Evolutionary conservation across 768 basidiomycete genomes (phyloP), one percentile per base, ranked within the genome.

Genomic region (Pilatotrama ljubarskyi): DNA sequence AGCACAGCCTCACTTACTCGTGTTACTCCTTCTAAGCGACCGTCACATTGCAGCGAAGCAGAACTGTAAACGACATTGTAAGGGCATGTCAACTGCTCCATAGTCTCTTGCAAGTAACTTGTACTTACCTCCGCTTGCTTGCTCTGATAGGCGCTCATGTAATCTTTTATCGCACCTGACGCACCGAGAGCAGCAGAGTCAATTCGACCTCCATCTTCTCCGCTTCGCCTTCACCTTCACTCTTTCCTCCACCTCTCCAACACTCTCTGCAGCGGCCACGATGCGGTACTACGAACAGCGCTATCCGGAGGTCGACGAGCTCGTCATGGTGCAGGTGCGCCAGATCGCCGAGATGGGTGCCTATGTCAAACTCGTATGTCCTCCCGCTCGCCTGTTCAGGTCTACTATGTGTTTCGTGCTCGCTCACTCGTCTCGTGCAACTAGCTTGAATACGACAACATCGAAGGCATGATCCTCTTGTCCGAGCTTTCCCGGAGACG

Each of bases 311-410:
- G 93, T 97, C 63, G 96, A 99, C 73, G 93, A 97, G 74, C 87
- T 98, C 51, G 97, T 98, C 75, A 98, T 98, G 96, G 97, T 99
- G 13, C 95, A 98, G 72, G 97, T 99, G 64, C 91, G 93, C 74
- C 94, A 97, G 78, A 99, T 99, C 69, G 93, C 95, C 52, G 96
- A 99, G 75, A 99, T 98, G 96, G 97, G 97, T 48, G 97, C 97
- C 44, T 98, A 99, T 73, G 97, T 99, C 64, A 98, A 98, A 72
- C 82, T 99, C 67, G 95, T 96, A 65, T 67, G 90, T 78, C 20
- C 37, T 24, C 17, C 55, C 54, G 43, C 40, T 22, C 44, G 43
- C 22, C 51, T 18, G 18, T n/a, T 25, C 29, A 25, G n/a, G 37
- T 18, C 14, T 37, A 37, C 36, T 41, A 49, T 9, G 22, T 29